Conservation (phyloP, 2,329 filamentous ascomycete species). For the Botryotinia calthae region DNA sequence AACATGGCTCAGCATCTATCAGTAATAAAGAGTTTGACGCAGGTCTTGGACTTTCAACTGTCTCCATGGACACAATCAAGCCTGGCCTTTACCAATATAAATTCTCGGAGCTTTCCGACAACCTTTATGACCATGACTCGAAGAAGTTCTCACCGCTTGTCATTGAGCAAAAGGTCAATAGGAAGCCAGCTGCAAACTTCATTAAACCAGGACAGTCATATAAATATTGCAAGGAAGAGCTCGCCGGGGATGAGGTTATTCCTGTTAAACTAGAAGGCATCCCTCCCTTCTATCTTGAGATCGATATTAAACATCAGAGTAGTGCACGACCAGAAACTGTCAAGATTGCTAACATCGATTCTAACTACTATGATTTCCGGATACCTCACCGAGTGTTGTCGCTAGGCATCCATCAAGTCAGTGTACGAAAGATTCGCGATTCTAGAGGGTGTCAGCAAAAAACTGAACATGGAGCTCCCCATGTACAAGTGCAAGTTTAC, state of each 20-base stretch:
- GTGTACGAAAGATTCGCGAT: conserved; percentile 87
- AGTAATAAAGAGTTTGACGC: conserved; percentile 73
- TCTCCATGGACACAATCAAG: conserved; percentile 82
- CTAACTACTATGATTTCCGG: conserved; percentile 71
- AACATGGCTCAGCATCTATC: conserved; percentile 62
- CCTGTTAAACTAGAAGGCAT: conserved; percentile 80
- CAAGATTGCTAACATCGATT: conserved; percentile 74
- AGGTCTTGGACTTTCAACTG: conserved; percentile 69
- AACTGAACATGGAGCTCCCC: conserved; percentile 66
- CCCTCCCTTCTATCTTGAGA: conserved; percentile 84
- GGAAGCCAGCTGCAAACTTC: conserved; percentile 79
- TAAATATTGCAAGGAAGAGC: conserved; percentile 88
- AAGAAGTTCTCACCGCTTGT: conserved; percentile 63
- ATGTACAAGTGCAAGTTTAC: conserved; percentile 87
- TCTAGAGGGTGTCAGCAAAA: conserved; percentile 80
- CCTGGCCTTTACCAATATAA: conserved; percentile 83
- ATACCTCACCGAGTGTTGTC: conserved; percentile 83
- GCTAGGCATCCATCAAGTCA: conserved; percentile 84
- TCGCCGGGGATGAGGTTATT: conserved; percentile 79
- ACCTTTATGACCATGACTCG: conserved; percentile 75
- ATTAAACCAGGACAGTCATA: conserved; percentile 86
- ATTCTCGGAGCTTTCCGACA: conserved; percentile 79
- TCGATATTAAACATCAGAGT: conserved; percentile 90
- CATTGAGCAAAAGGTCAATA: conserved; percentile 79
- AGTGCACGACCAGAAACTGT: conserved; percentile 77